Conservation (phyloP, 306 rosid genomes). For the Canavalia gladiata region DNA sequence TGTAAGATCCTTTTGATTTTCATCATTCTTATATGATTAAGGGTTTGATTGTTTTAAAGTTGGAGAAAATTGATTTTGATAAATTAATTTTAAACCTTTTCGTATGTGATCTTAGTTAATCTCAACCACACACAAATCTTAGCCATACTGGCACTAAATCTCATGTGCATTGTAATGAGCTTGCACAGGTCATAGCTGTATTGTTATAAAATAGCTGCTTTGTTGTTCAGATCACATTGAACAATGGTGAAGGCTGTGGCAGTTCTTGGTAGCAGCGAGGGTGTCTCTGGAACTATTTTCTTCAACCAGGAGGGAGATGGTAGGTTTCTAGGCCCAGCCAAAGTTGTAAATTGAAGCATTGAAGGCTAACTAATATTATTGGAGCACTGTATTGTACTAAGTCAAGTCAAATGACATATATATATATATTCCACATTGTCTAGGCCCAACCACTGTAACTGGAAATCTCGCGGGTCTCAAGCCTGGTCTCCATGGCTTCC, state of each 20-base stretch:
- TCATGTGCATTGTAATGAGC: background rate
- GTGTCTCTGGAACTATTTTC: constrained; percentile 72
- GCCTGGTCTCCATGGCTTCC: constrained; percentile 96
- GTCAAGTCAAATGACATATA: constrained; percentile 1
- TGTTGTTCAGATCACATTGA: constrained; percentile 76
- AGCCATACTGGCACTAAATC: too few relatives aligned
- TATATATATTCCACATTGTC: background rate
- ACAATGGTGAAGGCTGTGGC: constrained; percentile 94
- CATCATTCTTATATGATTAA: too few relatives aligned
- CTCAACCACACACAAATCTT: too few relatives aligned
- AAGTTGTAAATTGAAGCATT: too few relatives aligned
- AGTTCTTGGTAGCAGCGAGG: constrained; percentile 76
- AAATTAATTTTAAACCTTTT: too few relatives aligned
- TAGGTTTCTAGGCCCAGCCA: background rate
- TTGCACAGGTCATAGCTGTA: background rate
- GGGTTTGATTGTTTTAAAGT: too few relatives aligned
- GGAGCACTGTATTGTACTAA: background rate
- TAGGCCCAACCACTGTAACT: constrained; percentile 87
- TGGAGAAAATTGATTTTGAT: too few relatives aligned
- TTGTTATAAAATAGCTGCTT: constrained; percentile 47
- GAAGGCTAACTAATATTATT: background rate
- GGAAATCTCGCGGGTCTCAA: constrained; percentile 80
- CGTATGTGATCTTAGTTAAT: too few relatives aligned
- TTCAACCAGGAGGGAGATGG: constrained; percentile 87
- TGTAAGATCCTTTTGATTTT: background rate